Evolutionary conservation across 2,329 filamentous ascomycete species (phyloP).

Genomic region (Phyllosticta capitalensis): DNA sequence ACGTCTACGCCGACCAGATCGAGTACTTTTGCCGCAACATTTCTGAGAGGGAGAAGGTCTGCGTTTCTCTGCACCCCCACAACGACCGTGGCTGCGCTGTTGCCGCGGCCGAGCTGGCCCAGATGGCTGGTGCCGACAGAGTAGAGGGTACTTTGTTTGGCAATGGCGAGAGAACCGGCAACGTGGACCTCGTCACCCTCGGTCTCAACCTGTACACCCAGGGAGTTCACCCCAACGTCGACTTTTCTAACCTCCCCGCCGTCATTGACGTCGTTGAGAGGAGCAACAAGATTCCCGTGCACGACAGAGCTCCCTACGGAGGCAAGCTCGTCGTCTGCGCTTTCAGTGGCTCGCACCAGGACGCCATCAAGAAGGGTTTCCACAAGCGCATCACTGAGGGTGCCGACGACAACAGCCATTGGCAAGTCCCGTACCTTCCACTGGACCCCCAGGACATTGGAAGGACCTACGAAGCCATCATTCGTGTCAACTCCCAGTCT

Average conservation of each 20-base stretch:
- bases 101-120: slow-evolving; percentile 81
- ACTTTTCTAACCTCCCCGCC: slow-evolving; percentile 80
- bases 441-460: slow-evolving; percentile 90
- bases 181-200: slow-evolving; percentile 88
- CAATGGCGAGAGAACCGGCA: slow-evolving; percentile 91
- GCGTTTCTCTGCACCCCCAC: slow-evolving; percentile 84
- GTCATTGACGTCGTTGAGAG: slow-evolving; percentile 85
- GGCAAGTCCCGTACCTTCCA: slow-evolving; percentile 86
- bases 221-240: slow-evolving; percentile 72
- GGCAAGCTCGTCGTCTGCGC: slow-evolving; percentile 87
- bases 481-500: slow-evolving; percentile 92
- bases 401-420: slow-evolving; percentile 54
- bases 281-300: slow-evolving; percentile 90
- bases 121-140: slow-evolving; percentile 92
- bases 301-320: slow-evolving; percentile 81
- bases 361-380: slow-evolving; percentile 90
- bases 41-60: slow-evolving; percentile 73
- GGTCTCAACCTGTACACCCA: slow-evolving; percentile 93
- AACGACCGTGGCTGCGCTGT: slow-evolving; percentile 89
- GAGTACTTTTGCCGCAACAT: slow-evolving; percentile 91
- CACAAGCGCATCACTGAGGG: slow-evolving; percentile 55
- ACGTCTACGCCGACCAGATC: slow-evolving; percentile 91
- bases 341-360: slow-evolving; percentile 87
- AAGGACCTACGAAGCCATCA: slow-evolving; percentile 94
- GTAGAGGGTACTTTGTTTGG: slow-evolving; percentile 92